A percentile compares a stretch with the other conserved stretches of the same genome.
Evolutionary conservation across 352 stramenopile genomes (phyloP).

Genomic region (Aphanomyces astaci): DNA sequence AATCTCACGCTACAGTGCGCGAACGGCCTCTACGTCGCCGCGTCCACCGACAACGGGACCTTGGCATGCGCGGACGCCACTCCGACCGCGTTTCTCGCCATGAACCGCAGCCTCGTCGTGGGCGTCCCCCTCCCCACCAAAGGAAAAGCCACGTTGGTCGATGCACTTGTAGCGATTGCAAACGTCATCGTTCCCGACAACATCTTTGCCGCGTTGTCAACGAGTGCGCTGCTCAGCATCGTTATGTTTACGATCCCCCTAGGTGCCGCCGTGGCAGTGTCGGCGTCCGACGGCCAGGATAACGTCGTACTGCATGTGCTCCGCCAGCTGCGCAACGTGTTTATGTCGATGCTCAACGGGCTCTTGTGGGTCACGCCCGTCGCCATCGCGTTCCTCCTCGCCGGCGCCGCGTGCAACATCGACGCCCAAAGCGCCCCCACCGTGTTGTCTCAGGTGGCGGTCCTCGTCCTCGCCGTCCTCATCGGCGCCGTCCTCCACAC

Average conservation of each 20-base stretch:
- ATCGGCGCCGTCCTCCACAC: slow-evolving; percentile 62
- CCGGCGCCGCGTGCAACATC: slow-evolving; percentile 40
- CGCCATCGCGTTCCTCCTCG: slow-evolving; percentile 65
- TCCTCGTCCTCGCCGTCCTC: slow-evolving; percentile 55
- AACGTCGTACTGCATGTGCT: slow-evolving; percentile 57
- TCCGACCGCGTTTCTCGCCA: slow-evolving; percentile 33
- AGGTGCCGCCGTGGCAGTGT: slow-evolving; percentile 54
- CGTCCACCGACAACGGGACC: slow-evolving; percentile 26
- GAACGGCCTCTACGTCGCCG: slow-evolving; percentile 38
- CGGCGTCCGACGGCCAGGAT: slow-evolving; percentile 42
- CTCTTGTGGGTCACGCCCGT: slow-evolving; percentile 58
- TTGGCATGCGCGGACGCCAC: slow-evolving; percentile 40
- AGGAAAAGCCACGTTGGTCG: slow-evolving; percentile 43
- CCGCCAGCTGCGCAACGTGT: slow-evolving; percentile 51
- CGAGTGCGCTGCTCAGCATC: slow-evolving; percentile 49
- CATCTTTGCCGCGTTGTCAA: slow-evolving; percentile 54
- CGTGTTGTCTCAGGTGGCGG: slow-evolving; percentile 42
- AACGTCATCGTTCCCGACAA: slow-evolving; percentile 60
- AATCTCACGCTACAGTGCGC: slow-evolving; percentile 39
- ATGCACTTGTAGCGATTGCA: slow-evolving; percentile 65
- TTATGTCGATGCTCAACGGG: slow-evolving; percentile 63
- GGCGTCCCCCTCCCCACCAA: slow-evolving; percentile 36
- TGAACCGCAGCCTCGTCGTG: slow-evolving; percentile 49
- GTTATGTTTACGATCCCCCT: slow-evolving; percentile 69
- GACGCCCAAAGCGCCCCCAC: slow-evolving; percentile 20